Conservation (phyloP, 1,284 basidiomycete genomes). For the Bondarzewia mesenterica region DNA sequence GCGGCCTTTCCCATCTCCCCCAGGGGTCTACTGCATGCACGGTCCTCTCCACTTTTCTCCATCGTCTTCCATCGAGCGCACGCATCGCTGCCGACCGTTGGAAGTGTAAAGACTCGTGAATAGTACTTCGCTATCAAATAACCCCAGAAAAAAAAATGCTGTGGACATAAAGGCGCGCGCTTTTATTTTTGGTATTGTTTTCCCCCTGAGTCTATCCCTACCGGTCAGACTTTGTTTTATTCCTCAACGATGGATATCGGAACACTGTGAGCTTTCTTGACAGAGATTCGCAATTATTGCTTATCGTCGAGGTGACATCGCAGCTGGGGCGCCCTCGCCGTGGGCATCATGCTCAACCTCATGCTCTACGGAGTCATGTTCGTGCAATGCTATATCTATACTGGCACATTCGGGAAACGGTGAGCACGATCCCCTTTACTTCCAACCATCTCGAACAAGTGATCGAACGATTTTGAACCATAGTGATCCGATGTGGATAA, state of each 20-base stretch:
- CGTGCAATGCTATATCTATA: slow-evolving; percentile 15
- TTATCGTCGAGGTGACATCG: not conserved
- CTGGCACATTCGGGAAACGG: slow-evolving; percentile 13
- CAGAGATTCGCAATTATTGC: not conserved
- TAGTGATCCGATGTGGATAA: slow-evolving; percentile 15
- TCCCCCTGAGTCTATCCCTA: too few species aligned
- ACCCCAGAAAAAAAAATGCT: too few species aligned
- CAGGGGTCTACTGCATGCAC: too few species aligned
- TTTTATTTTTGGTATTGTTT: too few species aligned
- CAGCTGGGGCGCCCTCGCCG: slow-evolving; percentile 14
- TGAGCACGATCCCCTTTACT: not conserved
- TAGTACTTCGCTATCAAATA: too few species aligned
- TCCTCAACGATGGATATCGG: slow-evolving; percentile 7
- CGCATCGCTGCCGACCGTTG: too few species aligned
- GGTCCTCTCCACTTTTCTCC: too few species aligned
- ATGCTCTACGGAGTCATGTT: slow-evolving; percentile 16
- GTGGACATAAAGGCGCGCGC: too few species aligned
- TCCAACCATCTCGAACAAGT: not conserved
- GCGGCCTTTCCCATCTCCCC: too few species aligned
- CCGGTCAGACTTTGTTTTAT: too few species aligned
- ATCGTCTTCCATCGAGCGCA: too few species aligned
- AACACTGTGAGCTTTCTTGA: not conserved
- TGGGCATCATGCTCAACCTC: slow-evolving; percentile 13
- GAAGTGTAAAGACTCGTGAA: too few species aligned
- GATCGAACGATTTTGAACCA: not conserved